A percentile compares a stretch with the other conserved stretches of the same genome.
These are phyloP conservation scores for Acanthamoeba healyi DNA, from an alignment of 208 protist species.

Conservation along the genomic window DNA sequence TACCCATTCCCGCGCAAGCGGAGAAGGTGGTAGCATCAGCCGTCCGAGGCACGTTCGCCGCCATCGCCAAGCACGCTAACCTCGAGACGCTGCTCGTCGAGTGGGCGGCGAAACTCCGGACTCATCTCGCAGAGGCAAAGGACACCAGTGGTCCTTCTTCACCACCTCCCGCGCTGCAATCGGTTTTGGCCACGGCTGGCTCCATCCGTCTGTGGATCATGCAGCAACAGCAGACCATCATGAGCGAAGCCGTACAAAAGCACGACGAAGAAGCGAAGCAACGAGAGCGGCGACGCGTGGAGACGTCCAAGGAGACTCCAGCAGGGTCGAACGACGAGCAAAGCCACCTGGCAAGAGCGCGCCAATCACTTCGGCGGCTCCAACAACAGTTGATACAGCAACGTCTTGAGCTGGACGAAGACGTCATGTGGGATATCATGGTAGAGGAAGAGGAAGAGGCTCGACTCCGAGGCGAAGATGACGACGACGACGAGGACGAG, in stretches of 20 bases:
- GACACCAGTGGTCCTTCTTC: not conserved
- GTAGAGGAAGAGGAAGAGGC: constrained; percentile 47
- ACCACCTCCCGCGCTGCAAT: not conserved
- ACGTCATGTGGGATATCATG: constrained; percentile 66
- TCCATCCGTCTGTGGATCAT: constrained; percentile 53
- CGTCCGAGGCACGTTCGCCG: constrained; percentile 43
- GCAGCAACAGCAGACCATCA: constrained; percentile 57
- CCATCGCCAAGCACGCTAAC: constrained; percentile 29
- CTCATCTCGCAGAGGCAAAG: not conserved
- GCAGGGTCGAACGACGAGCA: not conserved
- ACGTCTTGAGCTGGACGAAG: constrained; percentile 1
- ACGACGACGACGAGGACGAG: not conserved
- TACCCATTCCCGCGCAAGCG: constrained; percentile 24
- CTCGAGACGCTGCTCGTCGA: constrained; percentile 3
- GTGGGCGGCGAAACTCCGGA: not conserved
- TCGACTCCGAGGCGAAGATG: not conserved
- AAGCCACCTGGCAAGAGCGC: not conserved
- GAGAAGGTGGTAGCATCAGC: not conserved
- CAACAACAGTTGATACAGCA: constrained; percentile 15
- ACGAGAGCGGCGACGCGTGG: not conserved
- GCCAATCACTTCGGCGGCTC: constrained; percentile 27
- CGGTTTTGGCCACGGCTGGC: not conserved
- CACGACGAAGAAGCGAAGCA: constrained; percentile 20
- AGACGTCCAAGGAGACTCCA: not conserved
- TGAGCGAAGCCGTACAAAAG: constrained; percentile 40